Evolutionary conservation across 208 protist species (phyloP), one percentile per base, ranked within the genome.

Genomic region (Trypanosoma lewisi): DNA sequence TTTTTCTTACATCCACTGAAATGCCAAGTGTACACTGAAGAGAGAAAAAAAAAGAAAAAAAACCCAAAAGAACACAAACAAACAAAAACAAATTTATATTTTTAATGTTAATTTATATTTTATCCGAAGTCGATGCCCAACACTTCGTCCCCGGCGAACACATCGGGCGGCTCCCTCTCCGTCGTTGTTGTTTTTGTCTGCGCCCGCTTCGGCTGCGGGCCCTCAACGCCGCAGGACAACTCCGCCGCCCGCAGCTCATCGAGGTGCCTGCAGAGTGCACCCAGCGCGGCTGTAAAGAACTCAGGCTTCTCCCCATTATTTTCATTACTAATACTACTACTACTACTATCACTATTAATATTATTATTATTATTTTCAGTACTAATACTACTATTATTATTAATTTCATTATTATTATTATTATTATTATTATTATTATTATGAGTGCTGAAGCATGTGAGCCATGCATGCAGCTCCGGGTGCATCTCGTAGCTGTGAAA

Each of bases 401-500:
- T 36, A 4, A 33, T 4, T 36, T 21, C 1, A 14, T 17, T n/a
- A 34, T 37, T 39, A 25, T 23, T 52, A 30, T 28, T 37, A 39
- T 30, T 4, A 30, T 41, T 33, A 65, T 63, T 36, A 16, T 67
- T 12, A 56, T n/a, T n/a, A n/a, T n/a, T n/a, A n/a, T n/a, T n/a
- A n/a, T n/a, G n/a, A n/a, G n/a, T n/a, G 36, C 73, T 73, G 31
- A 84, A 79, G 12, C 67, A 60, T 0, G 58, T 66, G 25, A 93
- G 44, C 53, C 53, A 45, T 2, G 86, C 77, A 17, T 84, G 80
- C 31, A 80, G 76, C 5, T 19, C 52, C 14, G 62, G 50, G 67
- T 87, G 82, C 57, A 85, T 61, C 58, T 86, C 83, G 50, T 89
- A 91, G 64, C 75, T 89, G 75, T 96, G 90, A 52, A 87, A 84